A percentile compares a stretch with the other conserved stretches of the same genome.
phyloP scores from a whole-genome alignment of 1,284 basidiomycete genomes.

The Trichosporon coremiiforme region DNA sequence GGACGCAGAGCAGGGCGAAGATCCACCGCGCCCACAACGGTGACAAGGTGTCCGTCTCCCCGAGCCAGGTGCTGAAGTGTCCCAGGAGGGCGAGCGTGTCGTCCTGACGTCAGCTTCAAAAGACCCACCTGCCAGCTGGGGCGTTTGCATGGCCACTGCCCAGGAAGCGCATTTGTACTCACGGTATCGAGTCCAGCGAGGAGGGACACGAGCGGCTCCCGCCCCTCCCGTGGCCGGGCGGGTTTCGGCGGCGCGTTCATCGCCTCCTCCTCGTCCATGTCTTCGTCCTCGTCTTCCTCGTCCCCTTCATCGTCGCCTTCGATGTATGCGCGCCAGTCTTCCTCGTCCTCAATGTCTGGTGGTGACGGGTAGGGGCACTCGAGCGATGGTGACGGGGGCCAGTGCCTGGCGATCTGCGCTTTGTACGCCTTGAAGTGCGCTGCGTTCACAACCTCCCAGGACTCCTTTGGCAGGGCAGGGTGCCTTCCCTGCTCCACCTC shows the following conservation, averaged over 20 bases:
- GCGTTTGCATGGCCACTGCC: too few relatives aligned
- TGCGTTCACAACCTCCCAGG: conserved; percentile 41
- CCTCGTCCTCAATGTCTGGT: conserved; percentile 25
- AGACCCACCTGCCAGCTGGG: background rate
- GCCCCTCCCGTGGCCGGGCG: background rate
- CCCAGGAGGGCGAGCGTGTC: conserved; percentile 36
- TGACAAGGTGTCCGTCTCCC: conserved; percentile 57
- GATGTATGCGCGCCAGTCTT: conserved; percentile 29
- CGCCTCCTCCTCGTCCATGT: conserved; percentile 27
- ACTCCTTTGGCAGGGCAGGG: conserved; percentile 40
- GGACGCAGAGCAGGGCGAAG: conserved; percentile 71
- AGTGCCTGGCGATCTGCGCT: conserved; percentile 23
- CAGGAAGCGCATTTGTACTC: conserved; percentile 24
- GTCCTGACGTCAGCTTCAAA: conserved; percentile 30
- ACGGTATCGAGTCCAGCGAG: conserved; percentile 40
- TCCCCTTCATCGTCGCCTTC: conserved; percentile 24
- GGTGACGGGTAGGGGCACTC: conserved; percentile 34
- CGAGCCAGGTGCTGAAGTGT: conserved; percentile 29
- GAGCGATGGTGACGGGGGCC: conserved; percentile 26
- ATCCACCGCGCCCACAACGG: conserved; percentile 78
- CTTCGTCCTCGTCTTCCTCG: conserved; percentile 27
- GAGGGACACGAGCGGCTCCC: conserved; percentile 44
- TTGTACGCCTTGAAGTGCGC: conserved; percentile 39
- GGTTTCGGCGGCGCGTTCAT: conserved; percentile 18
- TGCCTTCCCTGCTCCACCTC: conserved; percentile 20